These are phyloP conservation scores for Phytophthora aleatoria DNA, from an alignment of 352 stramenopile genomes.

Conservation along the genomic window DNA sequence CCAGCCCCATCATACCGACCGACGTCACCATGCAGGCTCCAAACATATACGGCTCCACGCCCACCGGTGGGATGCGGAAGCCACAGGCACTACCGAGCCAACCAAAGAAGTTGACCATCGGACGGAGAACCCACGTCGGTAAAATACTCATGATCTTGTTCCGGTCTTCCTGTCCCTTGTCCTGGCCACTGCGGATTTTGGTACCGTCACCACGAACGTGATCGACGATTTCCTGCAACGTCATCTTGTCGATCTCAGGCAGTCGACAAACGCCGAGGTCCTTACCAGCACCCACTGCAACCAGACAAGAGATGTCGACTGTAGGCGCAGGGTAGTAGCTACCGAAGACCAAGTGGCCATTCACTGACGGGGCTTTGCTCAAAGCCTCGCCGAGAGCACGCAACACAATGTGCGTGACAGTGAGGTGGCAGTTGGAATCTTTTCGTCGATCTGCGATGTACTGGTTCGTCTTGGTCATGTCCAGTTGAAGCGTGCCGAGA, in stretches of 20 bases:
- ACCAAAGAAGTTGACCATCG: constrained; percentile 58
- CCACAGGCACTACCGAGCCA: constrained; percentile 69
- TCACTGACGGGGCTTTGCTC: constrained; percentile 58
- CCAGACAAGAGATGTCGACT: constrained; percentile 70
- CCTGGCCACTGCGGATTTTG: constrained; percentile 59
- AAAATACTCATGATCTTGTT: constrained; percentile 69
- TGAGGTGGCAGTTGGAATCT: constrained; percentile 55
- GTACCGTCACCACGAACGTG: constrained; percentile 51
- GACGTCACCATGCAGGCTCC: constrained; percentile 75
- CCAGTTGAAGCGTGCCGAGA: constrained; percentile 66
- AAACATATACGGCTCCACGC: constrained; percentile 77
- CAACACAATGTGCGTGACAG: constrained; percentile 73
- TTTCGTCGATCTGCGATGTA: constrained; percentile 67
- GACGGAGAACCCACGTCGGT: constrained; percentile 60
- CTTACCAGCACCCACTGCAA: constrained; percentile 61
- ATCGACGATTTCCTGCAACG: constrained; percentile 51
- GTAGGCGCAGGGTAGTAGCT: constrained; percentile 69
- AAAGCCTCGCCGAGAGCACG: constrained; percentile 59
- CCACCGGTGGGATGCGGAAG: constrained; percentile 53
- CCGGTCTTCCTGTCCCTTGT: constrained; percentile 61
- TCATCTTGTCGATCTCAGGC: constrained; percentile 56
- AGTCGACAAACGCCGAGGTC: constrained; percentile 65
- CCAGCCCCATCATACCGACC: constrained; percentile 73
- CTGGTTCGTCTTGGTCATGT: constrained; percentile 63
- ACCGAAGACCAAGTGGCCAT: constrained; percentile 75